Conservation (phyloP, 2,329 filamentous ascomycete species). For the Cordyceps fumosorosea region DNA sequence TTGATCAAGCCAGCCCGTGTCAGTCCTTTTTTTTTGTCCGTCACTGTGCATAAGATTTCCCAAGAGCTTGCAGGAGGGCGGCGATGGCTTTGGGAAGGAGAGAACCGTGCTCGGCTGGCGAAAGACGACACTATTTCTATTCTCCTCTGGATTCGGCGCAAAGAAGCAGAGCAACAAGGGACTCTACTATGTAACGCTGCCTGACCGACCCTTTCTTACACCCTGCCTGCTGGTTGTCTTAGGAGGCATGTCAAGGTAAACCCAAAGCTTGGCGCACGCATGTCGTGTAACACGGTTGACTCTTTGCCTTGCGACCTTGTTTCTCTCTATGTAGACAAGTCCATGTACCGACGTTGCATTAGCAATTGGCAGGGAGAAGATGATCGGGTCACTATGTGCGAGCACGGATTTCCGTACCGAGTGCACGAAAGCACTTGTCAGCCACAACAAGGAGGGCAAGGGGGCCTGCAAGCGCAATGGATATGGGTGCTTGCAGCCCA, state of each 20-base stretch:
- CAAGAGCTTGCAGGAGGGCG: background rate
- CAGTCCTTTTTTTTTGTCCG: background rate
- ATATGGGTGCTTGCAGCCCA: background rate
- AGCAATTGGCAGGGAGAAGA: background rate
- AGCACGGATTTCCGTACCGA: background rate
- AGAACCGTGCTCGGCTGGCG: background rate
- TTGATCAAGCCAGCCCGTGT: background rate
- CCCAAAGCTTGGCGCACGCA: constrained; percentile 1
- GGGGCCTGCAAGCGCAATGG: background rate
- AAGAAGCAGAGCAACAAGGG: background rate
- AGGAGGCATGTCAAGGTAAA: background rate
- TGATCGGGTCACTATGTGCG: background rate
- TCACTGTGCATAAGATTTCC: background rate
- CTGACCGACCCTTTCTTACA: background rate
- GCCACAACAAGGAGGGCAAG: background rate
- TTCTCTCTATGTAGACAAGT: background rate
- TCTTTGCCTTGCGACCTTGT: background rate
- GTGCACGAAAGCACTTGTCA: background rate
- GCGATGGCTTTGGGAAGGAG: background rate
- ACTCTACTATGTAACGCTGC: background rate
- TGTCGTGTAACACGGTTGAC: background rate
- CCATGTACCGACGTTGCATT: background rate
- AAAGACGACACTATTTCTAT: background rate
- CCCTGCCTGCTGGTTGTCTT: background rate
- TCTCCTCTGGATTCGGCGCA: background rate